Percentiles rank a stretch among this genome's conserved stretches.
Conservation (phyloP, 768 basidiomycete species). For the Suillus weaverae region DNA sequence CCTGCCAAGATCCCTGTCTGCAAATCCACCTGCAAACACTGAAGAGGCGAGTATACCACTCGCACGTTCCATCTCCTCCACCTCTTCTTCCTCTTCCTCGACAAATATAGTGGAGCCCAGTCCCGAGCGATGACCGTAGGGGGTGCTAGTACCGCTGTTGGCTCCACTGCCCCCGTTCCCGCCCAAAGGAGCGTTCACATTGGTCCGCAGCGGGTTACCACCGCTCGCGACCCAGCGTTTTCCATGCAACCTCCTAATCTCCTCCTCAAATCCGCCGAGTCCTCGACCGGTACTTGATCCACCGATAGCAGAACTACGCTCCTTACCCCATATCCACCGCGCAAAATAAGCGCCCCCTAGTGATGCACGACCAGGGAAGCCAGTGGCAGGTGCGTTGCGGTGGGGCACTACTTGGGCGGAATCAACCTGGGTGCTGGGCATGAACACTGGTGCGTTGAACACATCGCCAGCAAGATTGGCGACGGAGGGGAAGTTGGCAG, state of each 20-base stretch:
- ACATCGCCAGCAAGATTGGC: conserved; percentile 79
- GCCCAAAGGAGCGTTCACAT: conserved; percentile 44
- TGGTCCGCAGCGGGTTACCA: conserved; percentile 59
- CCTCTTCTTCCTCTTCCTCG: conserved; percentile 79
- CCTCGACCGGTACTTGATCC: conserved; percentile 35
- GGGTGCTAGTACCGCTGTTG: conserved; percentile 69
- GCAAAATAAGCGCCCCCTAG: conserved; percentile 79
- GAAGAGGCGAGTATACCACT: conserved; percentile 30
- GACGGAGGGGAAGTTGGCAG: conserved; percentile 81
- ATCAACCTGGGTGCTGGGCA: conserved; percentile 75
- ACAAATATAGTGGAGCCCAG: conserved; percentile 55
- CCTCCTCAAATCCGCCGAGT: conserved; percentile 74
- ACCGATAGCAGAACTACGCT: conserved; percentile 36
- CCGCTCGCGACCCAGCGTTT: conserved; percentile 74
- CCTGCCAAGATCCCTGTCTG: conserved; percentile 40
- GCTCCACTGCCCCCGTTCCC: conserved; percentile 46
- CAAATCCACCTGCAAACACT: conserved; percentile 37
- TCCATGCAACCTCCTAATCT: conserved; percentile 66
- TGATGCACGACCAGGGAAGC: conserved; percentile 68
- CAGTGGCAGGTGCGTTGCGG: conserved; percentile 69
- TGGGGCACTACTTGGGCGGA: conserved; percentile 69
- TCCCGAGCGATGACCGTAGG: conserved; percentile 56
- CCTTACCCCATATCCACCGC: conserved; percentile 83
- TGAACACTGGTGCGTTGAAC: conserved; percentile 79
- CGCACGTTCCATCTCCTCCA: conserved; percentile 53